phyloP scores from a whole-genome alignment of 2,329 filamentous ascomycete genomes.

The Pseudopithomyces maydicus region DNA sequence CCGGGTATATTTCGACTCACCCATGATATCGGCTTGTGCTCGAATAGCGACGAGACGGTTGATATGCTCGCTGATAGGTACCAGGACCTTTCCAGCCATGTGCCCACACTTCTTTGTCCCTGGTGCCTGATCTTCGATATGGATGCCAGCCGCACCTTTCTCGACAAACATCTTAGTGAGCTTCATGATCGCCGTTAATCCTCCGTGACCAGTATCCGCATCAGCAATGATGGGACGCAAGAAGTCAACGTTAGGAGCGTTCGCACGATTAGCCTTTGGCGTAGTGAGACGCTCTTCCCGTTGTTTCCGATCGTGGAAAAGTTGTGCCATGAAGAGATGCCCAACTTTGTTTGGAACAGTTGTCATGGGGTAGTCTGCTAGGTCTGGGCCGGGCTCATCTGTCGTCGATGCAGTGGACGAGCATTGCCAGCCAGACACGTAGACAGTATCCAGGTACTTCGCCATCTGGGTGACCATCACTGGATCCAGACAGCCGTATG shows the following conservation, averaged over 20 bases:
- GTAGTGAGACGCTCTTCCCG: conserved; percentile 87
- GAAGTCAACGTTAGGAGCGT: conserved; percentile 84
- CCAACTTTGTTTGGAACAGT: conserved; percentile 98
- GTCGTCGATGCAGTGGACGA: conserved; percentile 94
- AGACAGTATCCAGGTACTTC: conserved; percentile 97
- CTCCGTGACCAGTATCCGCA: conserved; percentile 95
- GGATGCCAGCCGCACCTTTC: conserved; percentile 94
- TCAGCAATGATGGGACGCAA: conserved; percentile 95
- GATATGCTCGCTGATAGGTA: conserved; percentile 97
- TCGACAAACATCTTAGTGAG: conserved; percentile 97
- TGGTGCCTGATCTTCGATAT: conserved; percentile 97
- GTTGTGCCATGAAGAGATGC: conserved; percentile 96
- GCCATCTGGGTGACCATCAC: conserved; percentile 99
- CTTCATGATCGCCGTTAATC: conserved; percentile 99
- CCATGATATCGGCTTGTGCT: conserved; percentile 98
- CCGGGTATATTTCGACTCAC: conserved; percentile 51
- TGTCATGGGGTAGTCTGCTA: conserved; percentile 93
- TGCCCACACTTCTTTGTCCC: conserved; percentile 99
- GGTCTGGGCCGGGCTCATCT: conserved; percentile 94
- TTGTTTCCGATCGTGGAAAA: conserved; percentile 99
- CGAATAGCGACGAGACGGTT: conserved; percentile 96
- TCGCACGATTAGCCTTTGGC: conserved; percentile 72
- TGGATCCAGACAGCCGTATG: conserved; percentile 95
- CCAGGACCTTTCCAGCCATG: conserved; percentile 98
- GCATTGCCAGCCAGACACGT: conserved; percentile 98